Percentiles rank a stretch among this genome's conserved stretches.
Conservation (phyloP, 2,329 filamentous ascomycete genomes). For the Calonectria ilicicola region DNA sequence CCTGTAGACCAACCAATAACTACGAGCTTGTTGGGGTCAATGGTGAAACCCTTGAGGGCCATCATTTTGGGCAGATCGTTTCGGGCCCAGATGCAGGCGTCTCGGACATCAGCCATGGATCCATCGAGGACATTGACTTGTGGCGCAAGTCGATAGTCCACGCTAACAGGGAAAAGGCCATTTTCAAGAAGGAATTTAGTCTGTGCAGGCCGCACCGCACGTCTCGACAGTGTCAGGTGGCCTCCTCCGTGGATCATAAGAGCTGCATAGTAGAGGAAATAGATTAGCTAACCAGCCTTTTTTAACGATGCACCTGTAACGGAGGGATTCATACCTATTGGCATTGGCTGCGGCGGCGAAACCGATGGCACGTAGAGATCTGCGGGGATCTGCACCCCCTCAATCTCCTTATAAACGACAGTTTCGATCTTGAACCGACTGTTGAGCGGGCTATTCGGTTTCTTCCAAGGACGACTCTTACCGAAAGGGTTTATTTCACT, state of each 20-base stretch:
- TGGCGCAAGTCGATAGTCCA: constrained; percentile 27
- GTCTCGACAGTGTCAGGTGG: constrained; percentile 25
- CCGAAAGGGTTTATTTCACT: neutral
- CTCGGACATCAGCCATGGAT: constrained; percentile 23
- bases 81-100: constrained; percentile 23
- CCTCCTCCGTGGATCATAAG: constrained; percentile 30
- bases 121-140: constrained; percentile 24
- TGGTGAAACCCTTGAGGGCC: constrained; percentile 4
- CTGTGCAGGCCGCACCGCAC: constrained; percentile 21
- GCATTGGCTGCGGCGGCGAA: constrained; percentile 15
- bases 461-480: constrained; percentile 20
- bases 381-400: constrained; percentile 26
- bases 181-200: constrained; percentile 19
- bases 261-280: constrained; percentile 2
- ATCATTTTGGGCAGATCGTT: constrained; percentile 20
- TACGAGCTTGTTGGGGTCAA: constrained; percentile 19
- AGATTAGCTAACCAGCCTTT: neutral
- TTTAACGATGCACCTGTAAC: neutral
- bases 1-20: constrained; percentile 28
- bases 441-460: constrained; percentile 6
- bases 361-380: constrained; percentile 29
- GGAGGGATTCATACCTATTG: constrained; percentile 11
- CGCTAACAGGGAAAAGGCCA: constrained; percentile 21
- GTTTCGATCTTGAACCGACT: constrained; percentile 28
- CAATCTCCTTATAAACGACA: constrained; percentile 27